Conservation (phyloP, 495 filamentous ascomycete genomes). For the Bacidia gigantensis region DNA sequence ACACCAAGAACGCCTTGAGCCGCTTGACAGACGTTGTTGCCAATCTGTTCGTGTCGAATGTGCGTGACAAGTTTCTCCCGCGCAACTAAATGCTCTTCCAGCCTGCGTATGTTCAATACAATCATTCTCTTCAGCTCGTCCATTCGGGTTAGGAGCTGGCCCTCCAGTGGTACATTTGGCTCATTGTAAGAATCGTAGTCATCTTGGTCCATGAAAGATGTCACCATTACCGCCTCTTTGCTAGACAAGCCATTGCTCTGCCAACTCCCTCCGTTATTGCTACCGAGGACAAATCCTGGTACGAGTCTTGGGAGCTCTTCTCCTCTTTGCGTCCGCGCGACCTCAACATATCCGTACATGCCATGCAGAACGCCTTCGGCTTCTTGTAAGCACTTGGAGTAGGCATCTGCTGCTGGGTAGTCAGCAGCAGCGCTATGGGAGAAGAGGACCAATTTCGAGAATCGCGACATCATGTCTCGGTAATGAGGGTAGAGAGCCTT, state of each 20-base stretch:
- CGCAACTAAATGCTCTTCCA: conserved; percentile 70
- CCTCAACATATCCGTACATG: conserved; percentile 89
- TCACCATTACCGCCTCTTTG: conserved; percentile 53
- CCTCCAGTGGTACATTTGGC: conserved; percentile 58
- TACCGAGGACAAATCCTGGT: conserved; percentile 82
- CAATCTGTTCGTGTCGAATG: conserved; percentile 54
- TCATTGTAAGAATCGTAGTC: conserved; percentile 54
- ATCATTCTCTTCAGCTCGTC: conserved; percentile 74
- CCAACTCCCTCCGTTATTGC: conserved; percentile 75
- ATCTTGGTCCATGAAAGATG: conserved; percentile 72
- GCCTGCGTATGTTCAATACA: conserved; percentile 62
- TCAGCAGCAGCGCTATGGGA: conserved; percentile 97
- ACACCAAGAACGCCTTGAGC: conserved; percentile 68
- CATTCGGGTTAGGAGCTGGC: conserved; percentile 61
- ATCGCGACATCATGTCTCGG: conserved; percentile 98
- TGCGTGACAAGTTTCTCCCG: conserved; percentile 64
- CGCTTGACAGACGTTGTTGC: conserved; percentile 58
- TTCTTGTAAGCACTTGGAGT: conserved; percentile 86
- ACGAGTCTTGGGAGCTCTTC: conserved; percentile 79
- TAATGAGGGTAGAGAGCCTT: conserved; percentile 94
- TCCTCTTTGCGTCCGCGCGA: conserved; percentile 80
- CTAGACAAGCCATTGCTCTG: conserved; percentile 71
- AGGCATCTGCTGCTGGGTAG: conserved; percentile 73
- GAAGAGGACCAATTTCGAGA: conserved; percentile 93
- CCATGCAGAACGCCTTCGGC: conserved; percentile 88